Conservation (phyloP, 2,329 filamentous ascomycete species). For the Teratosphaeria destructans region DNA sequence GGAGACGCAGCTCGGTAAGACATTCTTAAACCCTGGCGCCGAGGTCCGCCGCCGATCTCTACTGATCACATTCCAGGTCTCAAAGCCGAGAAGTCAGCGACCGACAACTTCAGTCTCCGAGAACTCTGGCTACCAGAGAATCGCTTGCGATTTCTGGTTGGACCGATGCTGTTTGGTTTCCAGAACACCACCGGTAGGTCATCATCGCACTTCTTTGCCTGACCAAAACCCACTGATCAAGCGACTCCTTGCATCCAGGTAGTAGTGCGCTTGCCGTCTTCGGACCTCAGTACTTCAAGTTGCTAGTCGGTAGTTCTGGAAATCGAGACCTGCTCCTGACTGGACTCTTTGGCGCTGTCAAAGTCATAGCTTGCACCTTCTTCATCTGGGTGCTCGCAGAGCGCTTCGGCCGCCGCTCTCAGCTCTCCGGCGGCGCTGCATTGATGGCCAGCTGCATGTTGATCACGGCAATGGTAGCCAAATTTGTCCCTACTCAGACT, state of each 20-base stretch:
- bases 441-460: not conserved
- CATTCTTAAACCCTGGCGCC: not conserved
- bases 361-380: not conserved
- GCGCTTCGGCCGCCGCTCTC: not conserved
- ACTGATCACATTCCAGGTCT: slow-evolving; percentile 26
- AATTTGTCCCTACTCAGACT: not conserved
- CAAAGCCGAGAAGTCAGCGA: slow-evolving; percentile 35
- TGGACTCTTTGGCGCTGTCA: not conserved
- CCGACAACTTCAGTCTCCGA: slow-evolving; percentile 18
- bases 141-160: slow-evolving; percentile 18
- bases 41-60: too few species aligned
- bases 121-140: slow-evolving; percentile 37
- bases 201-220: not conserved
- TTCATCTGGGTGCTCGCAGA: not conserved
- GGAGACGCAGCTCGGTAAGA: not conserved
- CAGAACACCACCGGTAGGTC: not conserved
- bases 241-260: not conserved
- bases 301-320: not conserved
- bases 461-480: not conserved
- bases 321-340: not conserved
- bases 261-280: not conserved
- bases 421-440: not conserved
- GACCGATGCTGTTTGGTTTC: not conserved
- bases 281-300: not conserved
- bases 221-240: not conserved